Conservation (phyloP, 2,329 filamentous ascomycete genomes). For the Epichloe amarillans region DNA sequence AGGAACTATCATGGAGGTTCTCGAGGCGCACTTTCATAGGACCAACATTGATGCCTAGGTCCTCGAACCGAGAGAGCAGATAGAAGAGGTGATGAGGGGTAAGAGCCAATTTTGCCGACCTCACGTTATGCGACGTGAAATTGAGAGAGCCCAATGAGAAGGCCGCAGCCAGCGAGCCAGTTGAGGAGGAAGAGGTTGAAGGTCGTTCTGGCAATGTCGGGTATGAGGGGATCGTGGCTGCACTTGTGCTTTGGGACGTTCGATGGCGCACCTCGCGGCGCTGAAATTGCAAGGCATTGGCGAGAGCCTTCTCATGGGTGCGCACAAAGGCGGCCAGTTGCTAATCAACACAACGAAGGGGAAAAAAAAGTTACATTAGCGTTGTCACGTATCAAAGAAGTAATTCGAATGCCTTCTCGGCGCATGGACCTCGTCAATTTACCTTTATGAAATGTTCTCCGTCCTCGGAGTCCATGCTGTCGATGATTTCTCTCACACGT, state of each 20-base stretch:
- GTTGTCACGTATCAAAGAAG: background rate
- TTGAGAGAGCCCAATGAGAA: constrained; percentile 75
- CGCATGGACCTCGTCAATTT: constrained; percentile 15
- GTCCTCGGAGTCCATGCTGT: constrained; percentile 74
- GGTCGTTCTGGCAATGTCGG: constrained; percentile 48
- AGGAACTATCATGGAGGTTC: constrained; percentile 78
- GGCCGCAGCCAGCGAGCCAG: constrained; percentile 66
- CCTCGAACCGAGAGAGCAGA: constrained; percentile 87
- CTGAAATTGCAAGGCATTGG: constrained; percentile 77
- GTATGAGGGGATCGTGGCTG: constrained; percentile 39
- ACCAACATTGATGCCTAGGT: constrained; percentile 77
- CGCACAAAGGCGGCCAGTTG: constrained; percentile 93
- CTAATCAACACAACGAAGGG: constrained; percentile 33
- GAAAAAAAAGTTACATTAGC: constrained; percentile 16
- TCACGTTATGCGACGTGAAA: constrained; percentile 73
- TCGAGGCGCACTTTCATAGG: constrained; percentile 94
- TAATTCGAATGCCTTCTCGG: background rate
- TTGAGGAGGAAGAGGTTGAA: constrained; percentile 54
- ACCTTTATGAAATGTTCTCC: constrained; percentile 83
- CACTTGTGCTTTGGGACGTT: constrained; percentile 50
- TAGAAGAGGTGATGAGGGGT: constrained; percentile 97
- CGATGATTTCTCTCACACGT: background rate
- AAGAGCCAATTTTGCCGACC: constrained; percentile 80
- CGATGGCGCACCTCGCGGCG: constrained; percentile 63
- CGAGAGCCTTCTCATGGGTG: constrained; percentile 91